Conservation (phyloP, 2,329 filamentous ascomycete species). For the Nigrospora sphaerica region DNA sequence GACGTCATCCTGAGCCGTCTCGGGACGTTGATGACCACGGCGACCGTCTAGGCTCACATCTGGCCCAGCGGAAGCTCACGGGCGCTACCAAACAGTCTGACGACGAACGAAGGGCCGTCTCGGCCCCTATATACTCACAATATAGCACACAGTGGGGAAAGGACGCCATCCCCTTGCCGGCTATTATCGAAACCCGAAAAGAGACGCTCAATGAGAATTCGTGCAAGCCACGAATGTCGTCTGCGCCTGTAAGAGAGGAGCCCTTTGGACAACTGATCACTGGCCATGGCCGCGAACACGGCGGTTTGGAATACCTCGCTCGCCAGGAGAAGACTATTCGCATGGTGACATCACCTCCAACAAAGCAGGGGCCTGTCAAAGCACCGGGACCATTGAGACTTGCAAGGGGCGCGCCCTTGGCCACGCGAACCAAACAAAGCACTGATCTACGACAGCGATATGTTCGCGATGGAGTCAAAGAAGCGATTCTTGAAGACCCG, state of each 20-base stretch:
- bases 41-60: constrained; percentile 8
- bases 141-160: constrained; percentile 26
- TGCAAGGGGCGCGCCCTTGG: too few species aligned
- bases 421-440: too few species aligned
- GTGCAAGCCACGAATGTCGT: constrained; percentile 36
- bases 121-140: constrained; percentile 41
- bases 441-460: constrained; percentile 17
- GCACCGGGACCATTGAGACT: constrained; percentile 25
- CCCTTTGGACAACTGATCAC: constrained; percentile 12
- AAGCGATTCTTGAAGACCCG: constrained; percentile 9
- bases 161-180: constrained; percentile 34
- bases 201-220: constrained; percentile 9
- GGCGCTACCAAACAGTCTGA: constrained; percentile 13
- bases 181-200: constrained; percentile 36
- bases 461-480: constrained; percentile 11
- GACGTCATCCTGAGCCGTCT: background rate
- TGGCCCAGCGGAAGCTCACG: constrained; percentile 6
- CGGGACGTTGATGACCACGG: constrained; percentile 7
- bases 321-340: constrained; percentile 45
- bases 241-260: constrained; percentile 27
- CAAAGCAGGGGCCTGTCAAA: constrained; percentile 21
- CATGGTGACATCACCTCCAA: constrained; percentile 42
- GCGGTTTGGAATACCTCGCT: constrained; percentile 36
- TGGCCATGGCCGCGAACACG: constrained; percentile 19
- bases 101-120: constrained; percentile 38